Percentiles rank a stretch among this genome's conserved stretches.
Conservation (phyloP, 164 flowering plant species). For the Kalanchoe fedtschenkoi region DNA sequence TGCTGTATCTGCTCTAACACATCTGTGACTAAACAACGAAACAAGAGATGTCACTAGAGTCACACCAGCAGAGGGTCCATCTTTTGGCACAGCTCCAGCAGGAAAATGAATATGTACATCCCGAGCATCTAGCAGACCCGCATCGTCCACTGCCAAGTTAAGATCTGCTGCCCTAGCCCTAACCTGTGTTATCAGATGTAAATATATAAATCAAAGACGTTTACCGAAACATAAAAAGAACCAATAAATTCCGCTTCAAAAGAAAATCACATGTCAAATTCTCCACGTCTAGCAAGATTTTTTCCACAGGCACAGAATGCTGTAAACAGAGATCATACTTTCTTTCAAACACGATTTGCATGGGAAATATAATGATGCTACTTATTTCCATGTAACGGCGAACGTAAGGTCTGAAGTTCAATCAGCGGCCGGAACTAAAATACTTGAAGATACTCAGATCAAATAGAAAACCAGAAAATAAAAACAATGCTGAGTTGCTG, state of each 20-base stretch:
- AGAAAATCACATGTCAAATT: neutral
- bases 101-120: conserved; percentile 98
- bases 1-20: conserved; percentile 91
- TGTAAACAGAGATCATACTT: no score
- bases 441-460: no score
- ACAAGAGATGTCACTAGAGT: conserved; percentile 92
- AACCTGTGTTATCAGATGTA: conserved; percentile 39
- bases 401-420: no score
- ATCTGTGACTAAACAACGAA: conserved; percentile 64
- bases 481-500: no score
- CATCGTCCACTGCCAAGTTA: conserved; percentile 42
- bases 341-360: no score
- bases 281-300: no score
- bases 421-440: no score
- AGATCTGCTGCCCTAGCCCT: conserved; percentile 81
- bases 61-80: conserved; percentile 99
- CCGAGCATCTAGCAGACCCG: conserved; percentile 56
- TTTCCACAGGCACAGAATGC: no score
- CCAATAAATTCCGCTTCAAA: neutral
- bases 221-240: neutral
- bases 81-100: conserved; percentile 97
- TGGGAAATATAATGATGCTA: no score
- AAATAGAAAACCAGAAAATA: no score
- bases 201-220: neutral
- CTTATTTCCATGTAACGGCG: no score